Evolutionary conservation across 176 grass and related monocot species (phyloP), one percentile per base, ranked within the genome.

Genomic region (Rhynchospora tenuis): DNA sequence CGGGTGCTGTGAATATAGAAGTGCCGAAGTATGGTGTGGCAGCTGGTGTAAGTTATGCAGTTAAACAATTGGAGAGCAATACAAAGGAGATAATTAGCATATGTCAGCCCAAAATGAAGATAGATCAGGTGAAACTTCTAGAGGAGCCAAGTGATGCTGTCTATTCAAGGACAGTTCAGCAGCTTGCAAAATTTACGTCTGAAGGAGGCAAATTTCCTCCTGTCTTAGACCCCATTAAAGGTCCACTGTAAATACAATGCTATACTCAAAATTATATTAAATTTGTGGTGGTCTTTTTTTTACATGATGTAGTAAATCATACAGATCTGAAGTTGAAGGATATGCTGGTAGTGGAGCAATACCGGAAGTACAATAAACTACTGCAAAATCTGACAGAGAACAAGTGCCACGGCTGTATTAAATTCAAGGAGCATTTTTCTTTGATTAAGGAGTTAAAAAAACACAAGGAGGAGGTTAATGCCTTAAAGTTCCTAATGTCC

Each of bases 361-460:
- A 94, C 64, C 10, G 62, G 86, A 87, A 51, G 17, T 94, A 91
- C 83, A 86, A 91, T 69, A 88, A 56, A 45, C 52, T 98, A 33
- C 63, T 98, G 84, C 85, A 94, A 86, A 87, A 83, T 84, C 89
- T 93, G 86, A 80, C 87, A 60, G 83, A 88, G 79, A 98, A 98
- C 86, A 98, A 98, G 68, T 98, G 95, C 79, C 92, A 91, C 82
- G 95, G 95, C 28, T 98, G 95, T 86, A 87, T 94, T 88, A 98
- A 98, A 88, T 92, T 98, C 45, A 98, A 94, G 79, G 92, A 98
- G 84, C 90, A 98, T 87, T 79, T 91, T 8, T 63, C 43, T 58
- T 79, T 93, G 87, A 91, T 98, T 63, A 89, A 86, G 89, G 95
- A 93, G 62, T 87, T 93, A 86, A 90, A 90, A 73, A 38, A 19